These are phyloP conservation scores for Hippophae tibetana DNA, from an alignment of 306 rosid genomes.

Conservation along the genomic window DNA sequence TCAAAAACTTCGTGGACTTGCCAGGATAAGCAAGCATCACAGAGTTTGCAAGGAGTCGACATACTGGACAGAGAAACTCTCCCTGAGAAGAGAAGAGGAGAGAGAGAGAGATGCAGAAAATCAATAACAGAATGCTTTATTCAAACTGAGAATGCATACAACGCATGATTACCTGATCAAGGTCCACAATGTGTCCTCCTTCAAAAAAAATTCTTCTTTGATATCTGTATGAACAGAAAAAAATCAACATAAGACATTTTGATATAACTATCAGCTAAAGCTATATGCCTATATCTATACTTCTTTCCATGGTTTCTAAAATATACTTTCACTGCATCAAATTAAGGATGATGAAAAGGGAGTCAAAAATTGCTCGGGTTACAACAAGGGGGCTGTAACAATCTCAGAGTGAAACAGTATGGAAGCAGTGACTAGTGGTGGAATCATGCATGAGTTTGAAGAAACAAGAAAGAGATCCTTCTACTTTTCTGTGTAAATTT, in stretches of 20 bases:
- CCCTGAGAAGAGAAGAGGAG: conserved; percentile 41
- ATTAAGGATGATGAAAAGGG: too few species aligned
- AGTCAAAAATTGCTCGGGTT: too few species aligned
- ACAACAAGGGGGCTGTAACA: too few species aligned
- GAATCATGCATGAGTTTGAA: too few species aligned
- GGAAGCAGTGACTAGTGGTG: too few species aligned
- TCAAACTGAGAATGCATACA: background rate
- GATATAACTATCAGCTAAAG: background rate
- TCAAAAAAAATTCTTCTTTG: conserved; percentile 86
- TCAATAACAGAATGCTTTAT: conserved; percentile 10
- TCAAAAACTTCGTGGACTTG: conserved; percentile 35
- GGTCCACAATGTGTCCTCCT: conserved; percentile 96
- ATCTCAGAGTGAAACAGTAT: too few species aligned
- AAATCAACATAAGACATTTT: background rate
- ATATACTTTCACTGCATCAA: too few species aligned
- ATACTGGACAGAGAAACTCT: conserved; percentile 93
- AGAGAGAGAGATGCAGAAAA: conserved; percentile 13
- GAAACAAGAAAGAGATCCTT: too few species aligned
- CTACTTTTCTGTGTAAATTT: too few species aligned
- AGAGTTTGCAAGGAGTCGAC: conserved; percentile 91
- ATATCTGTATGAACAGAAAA: conserved; percentile 42
- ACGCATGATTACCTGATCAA: conserved; percentile 56
- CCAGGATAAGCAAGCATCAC: conserved; percentile 63
- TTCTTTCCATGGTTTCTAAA: too few species aligned
- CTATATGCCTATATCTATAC: background rate